Evolutionary conservation across 345 rosid species (phyloP), one percentile per base, ranked within the genome.

Genomic region (Angophora floribunda): DNA sequence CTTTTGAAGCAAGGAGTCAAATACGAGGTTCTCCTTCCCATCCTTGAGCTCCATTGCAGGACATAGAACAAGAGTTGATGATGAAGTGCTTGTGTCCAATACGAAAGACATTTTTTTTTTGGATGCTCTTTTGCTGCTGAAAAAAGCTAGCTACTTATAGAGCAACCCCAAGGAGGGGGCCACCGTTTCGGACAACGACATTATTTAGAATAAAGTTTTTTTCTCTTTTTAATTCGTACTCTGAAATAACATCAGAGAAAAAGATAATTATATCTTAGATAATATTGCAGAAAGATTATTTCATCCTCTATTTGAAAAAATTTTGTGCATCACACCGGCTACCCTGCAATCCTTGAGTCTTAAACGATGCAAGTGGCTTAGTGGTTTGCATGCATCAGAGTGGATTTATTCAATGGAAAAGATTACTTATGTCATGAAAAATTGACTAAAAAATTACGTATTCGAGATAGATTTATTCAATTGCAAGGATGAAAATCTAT

Each of bases 1-100:
- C 21, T 91, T 88, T 59, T 91, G 91, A 32, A 93, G 85, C 50
- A 45, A 59, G 47, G 91, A 86, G 7, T 95, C 93, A 26, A 93
- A 92, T 28, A 86, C 85, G 41, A 88, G 26, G 15, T 1, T 36
- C 3, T 86, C 90, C 13, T 85, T 70, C 41, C 59, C 63, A 10
- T 89, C 88, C 8, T 87, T 84, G 49, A 41, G 84, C 84, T 75
- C 84, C 28, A 75, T 75, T 41, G 26, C 84, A 21, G 89, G 85
- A 8, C 89, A 41, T 16, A 82, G 65, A 85, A 87, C 88, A 80
- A 65, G 86, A 28, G 88, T 52, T 17, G 92, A 47, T 84, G 89
- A 57, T 22, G 88, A 82, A 49, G 78, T 82, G 19, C 52, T 51
- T 44, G 91, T 79, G 85, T 89, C 88, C 92, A 92, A 88, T 86